Evolutionary conservation across 1,284 basidiomycete genomes (phyloP), one percentile per base, ranked within the genome.

Genomic region (Golubevia pallescens): DNA sequence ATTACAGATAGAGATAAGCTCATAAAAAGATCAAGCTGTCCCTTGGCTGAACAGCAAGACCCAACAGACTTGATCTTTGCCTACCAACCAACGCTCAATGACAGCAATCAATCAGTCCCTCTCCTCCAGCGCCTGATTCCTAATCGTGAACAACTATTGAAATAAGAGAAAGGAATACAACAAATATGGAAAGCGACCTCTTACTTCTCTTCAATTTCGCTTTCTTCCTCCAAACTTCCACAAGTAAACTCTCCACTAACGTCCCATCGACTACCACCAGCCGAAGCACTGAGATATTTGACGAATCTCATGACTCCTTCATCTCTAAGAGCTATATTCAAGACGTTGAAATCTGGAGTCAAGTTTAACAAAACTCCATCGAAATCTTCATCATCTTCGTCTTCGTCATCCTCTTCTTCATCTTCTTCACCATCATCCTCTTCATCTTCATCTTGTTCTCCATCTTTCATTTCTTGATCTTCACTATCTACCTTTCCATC

Each of bases 221-320:
- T 75, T 48, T 82, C 80, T 7, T 72, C 71, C 60, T 80, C 79
- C 14, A 78, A 68, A 6, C 77, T 75, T 8, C 82, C 82, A 4
- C 76, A 76, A 38, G 71, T 73, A 23, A 64, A 84, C 68, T 84
- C 82, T 16, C 80, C 82, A 34, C 73, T 69, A 21, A 85, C 69
- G 56, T 85, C 82, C 80, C 81, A 85, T 34, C 82, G 66, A 61
- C 76, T 79, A 7, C 81, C 80, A 8, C 82, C 82, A 0, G 81
- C 80, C 8, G 64, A 61, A 0, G 80, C 79, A 21, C 71, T 69
- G 38, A 85, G 68, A 61, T 85, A 85, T 69, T 85, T 84, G 71
- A 85, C 74, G 62, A 85, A 85, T 24, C 78, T 66, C 80, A 84
- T 78, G 52, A 85, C 82, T 19, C 79, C 81, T 59, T 84, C 81